Base-by-base conservation (phyloP, 805 yeast genomes). In the Monosporozyma solicola region DNA sequence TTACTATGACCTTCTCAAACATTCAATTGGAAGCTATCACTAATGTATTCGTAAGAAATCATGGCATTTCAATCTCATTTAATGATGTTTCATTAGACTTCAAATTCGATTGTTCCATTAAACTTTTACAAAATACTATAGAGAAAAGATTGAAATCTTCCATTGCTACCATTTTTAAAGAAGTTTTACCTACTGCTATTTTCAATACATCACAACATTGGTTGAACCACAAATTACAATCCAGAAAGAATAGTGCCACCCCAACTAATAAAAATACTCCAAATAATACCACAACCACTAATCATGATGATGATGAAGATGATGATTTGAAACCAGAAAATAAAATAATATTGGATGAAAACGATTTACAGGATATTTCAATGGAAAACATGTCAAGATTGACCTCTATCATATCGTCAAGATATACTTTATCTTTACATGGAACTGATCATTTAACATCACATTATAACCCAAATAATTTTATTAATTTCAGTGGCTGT, bases 341-440 rank as follows among this genome's bases (percentile, higher is more conserved):
- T 35, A 41, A 55, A 44, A 58, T 61, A 3, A 55, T 57, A 3
- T 55, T 64, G 11, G 71, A 65, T 35, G 67, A 62, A 25, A 51
- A 53, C 4, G 71, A 67, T 50, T 50, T 63, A 27, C 65, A 61
- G 25, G 80, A 80, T 50, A 73, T 84, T 16, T 78, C 86, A 3
- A 80, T 87, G 2, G 83, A 84, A 9, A 84, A 82, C 57, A 77
- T 83, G 75, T 73, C 82, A 63, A 77, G 85, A 61, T 74, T 91
- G 13, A 78, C 86, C 0, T 77, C 87, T 4, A 72, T 92, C 54
- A 79, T 82, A 48, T 80, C 84, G 15, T 82, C 92, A 1, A 79
- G 97, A 57, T 89, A 87, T 58, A 87, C 97, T 0, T 74, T 92
- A 55, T 80, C 87, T n/a, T 67, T 92, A 48, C 75, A 79, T 27